Evolutionary conservation across 2,329 filamentous ascomycete species (phyloP), one percentile per base, ranked within the genome.

Genomic region (Achaetomium macrosporum): DNA sequence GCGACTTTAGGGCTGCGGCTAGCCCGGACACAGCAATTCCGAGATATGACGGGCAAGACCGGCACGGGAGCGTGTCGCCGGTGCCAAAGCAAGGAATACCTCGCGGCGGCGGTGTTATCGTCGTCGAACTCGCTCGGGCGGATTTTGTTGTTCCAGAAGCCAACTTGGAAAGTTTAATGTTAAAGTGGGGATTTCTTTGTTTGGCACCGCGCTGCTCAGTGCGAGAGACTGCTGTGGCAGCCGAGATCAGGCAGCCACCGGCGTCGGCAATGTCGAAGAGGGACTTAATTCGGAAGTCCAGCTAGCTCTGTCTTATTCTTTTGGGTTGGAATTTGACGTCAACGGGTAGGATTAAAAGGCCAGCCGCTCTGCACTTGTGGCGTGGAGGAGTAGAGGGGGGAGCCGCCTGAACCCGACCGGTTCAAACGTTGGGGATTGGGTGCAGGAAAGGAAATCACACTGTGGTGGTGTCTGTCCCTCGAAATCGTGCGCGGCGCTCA

Each of bases 141-240:
- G 57, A 48, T 57, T 58, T 54, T 61, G 54, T 57, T 59, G 58
- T 57, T 58, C 54, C 51, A 53, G 50, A 53, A 51, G 47, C 51
- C 54, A 61, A 25, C 25, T 7, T 25, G 4, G 25, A 25, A 63
- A 61, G 56, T 59, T 62, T 55, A 63, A 63, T 59, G 56, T 59
- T 62, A 54, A 63, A 61, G 59, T 62, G 61, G 61, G 57, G 56
- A 52, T 42, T 31, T 36, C 50, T 60, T 57, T 55, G 45, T 57
- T 48, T 36, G 49, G 45, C 37, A 25, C 48, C 36, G 51, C 41
- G 44, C 51, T 41, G 12, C 35, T 37, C 35, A 8, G 7, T n/a
- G 35, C 7, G 10, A n/a, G 35, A 2, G 7, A n/a, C 4, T 25
- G 7, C 7, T 25, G 25, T 25, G 25, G 25, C 25, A 25, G 25